Percentiles rank a stretch among this genome's conserved stretches.
Conservation (phyloP, 2,329 filamentous ascomycete genomes). For the Nannizziopsis barbatae region DNA sequence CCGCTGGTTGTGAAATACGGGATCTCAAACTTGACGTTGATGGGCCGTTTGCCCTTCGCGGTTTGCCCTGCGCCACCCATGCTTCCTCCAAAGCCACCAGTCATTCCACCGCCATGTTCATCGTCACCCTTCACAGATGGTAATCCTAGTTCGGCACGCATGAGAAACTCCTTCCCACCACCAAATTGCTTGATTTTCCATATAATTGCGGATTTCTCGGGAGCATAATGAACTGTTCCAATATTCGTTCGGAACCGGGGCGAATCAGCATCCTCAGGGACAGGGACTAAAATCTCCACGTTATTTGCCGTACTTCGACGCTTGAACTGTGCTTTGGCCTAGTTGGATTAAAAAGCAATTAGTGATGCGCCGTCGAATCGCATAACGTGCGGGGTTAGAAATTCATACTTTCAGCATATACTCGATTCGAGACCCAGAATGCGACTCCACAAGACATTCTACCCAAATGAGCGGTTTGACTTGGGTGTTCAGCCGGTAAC, state of each 20-base stretch:
- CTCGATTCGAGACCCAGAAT: conserved; percentile 89
- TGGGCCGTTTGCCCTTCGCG: conserved; percentile 86
- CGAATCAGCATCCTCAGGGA: conserved; percentile 92
- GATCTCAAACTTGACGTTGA: conserved; percentile 99
- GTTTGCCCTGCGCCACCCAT: conserved; percentile 77
- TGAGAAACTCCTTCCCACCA: conserved; percentile 94
- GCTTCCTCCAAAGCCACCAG: conserved; percentile 87
- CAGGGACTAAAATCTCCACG: conserved; percentile 92
- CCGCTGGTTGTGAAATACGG: conserved; percentile 99
- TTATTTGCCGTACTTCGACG: conserved; percentile 96
- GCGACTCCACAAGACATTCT: conserved; percentile 91
- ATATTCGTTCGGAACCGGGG: conserved; percentile 96
- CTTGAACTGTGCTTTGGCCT: conserved; percentile 94
- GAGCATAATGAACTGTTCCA: conserved; percentile 91
- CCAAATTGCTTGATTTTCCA: conserved; percentile 99
- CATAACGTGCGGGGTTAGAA: not conserved
- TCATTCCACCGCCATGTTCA: conserved; percentile 93
- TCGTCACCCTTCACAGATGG: conserved; percentile 92
- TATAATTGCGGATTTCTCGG: conserved; percentile 92
- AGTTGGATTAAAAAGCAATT: conserved; percentile 1
- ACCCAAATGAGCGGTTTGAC: conserved; percentile 99
- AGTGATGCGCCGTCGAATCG: not conserved
- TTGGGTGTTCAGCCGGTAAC: conserved; percentile 94
- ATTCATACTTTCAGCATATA: conserved; percentile 82
- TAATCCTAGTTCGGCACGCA: conserved; percentile 90